phyloP scores from a whole-genome alignment of 495 filamentous ascomycete genomes.

The Podospora australis region DNA sequence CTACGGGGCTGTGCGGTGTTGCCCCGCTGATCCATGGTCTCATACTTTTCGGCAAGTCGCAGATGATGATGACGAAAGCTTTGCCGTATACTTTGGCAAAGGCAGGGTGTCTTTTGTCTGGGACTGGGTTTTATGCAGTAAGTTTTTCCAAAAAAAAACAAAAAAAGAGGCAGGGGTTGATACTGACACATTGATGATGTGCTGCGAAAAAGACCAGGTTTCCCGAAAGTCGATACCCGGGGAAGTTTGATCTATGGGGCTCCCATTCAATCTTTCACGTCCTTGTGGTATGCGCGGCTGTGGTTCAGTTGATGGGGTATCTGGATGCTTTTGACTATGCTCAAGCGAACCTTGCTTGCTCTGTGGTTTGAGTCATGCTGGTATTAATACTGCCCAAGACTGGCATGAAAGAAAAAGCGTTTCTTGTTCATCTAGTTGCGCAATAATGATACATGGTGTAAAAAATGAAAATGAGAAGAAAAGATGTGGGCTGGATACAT shows the following conservation, averaged over 20 bases:
- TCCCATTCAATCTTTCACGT: conserved; percentile 65
- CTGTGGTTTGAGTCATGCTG: conserved; percentile 1
- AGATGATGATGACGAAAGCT: conserved; percentile 16
- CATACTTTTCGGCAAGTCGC: conserved; percentile 9
- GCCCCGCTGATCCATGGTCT: conserved; percentile 16
- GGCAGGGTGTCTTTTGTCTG: conserved; percentile 45
- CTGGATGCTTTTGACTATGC: conserved; percentile 13
- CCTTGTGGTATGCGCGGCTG: conserved; percentile 9
- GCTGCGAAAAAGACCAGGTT: conserved; percentile 25
- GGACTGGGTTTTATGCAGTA: conserved; percentile 13
- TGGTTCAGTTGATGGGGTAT: conserved; percentile 11
- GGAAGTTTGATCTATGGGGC: conserved; percentile 58
- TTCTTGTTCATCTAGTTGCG: no score
- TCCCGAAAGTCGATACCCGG: conserved; percentile 51
- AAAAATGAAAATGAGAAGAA: no score
- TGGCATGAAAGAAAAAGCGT: no score
- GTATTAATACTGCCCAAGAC: no score
- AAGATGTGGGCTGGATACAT: no score
- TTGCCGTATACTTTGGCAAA: conserved; percentile 43
- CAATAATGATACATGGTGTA: no score
- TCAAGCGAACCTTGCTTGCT: conserved; percentile 6
- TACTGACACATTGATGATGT: conserved; percentile 8
- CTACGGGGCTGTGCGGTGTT: conserved; percentile 67
- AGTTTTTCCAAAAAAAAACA: conserved; percentile 1
- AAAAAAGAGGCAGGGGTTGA: no score